Evolutionary conservation across 768 basidiomycete species (phyloP).

Genomic region (Trametes meyenii): DNA sequence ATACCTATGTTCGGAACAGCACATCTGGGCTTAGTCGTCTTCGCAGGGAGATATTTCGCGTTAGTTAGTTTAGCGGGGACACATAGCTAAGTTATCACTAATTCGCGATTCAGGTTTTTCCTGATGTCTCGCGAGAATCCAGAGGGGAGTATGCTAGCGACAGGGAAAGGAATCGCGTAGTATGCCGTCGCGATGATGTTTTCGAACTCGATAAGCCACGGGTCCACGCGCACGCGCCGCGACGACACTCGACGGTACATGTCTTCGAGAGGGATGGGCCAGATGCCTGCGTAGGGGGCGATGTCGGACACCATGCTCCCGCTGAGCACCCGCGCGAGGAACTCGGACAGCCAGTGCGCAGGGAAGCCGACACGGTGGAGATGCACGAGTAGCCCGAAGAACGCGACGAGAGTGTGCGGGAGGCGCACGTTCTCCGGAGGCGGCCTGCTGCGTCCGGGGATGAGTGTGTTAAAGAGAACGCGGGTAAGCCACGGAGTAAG

Average conservation of each 20-base stretch:
- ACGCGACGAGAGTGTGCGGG: constrained; percentile 39
- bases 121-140: constrained; percentile 22
- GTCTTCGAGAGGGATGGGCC: constrained; percentile 33
- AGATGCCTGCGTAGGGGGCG: constrained; percentile 29
- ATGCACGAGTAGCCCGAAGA: constrained; percentile 37
- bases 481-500: constrained; percentile 39
- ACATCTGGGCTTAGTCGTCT: no score
- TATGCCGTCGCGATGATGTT: constrained; percentile 27
- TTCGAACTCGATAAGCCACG: constrained; percentile 31
- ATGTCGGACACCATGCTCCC: constrained; percentile 33
- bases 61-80: no score
- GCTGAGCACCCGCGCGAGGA: constrained; percentile 31
- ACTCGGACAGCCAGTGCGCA: constrained; percentile 41
- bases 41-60: no score
- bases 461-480: constrained; percentile 36
- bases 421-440: constrained; percentile 32
- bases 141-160: constrained; percentile 10
- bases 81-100: background rate
- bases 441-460: constrained; percentile 29
- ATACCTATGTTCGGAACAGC: no score
- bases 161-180: constrained; percentile 27
- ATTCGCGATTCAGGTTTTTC: constrained; percentile 1
- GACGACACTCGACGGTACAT: constrained; percentile 17
- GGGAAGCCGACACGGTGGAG: constrained; percentile 41
- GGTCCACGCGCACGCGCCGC: constrained; percentile 27